Evolutionary conservation across 768 basidiomycete genomes (phyloP), one percentile per base, ranked within the genome.

Genomic region (Lactarius sp.): DNA sequence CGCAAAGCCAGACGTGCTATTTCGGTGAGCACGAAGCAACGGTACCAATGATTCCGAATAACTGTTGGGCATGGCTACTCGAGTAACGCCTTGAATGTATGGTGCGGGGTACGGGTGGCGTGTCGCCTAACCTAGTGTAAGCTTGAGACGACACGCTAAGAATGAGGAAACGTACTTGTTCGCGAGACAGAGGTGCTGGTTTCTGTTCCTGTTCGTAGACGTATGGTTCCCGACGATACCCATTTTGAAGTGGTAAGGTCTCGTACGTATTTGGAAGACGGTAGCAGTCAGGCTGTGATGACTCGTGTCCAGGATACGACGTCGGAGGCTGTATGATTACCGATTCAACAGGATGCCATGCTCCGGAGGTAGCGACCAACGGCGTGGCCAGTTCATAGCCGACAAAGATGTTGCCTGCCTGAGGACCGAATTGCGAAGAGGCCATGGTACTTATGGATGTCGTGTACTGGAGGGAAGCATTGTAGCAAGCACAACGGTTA

Each of bases 371-470:
- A 12, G 59, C 6, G 6, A 52, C 46, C 20, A 52, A 36, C 18
- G 64, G 59, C 8, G 64, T 6, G n/a, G 62, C 34, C 49, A 49
- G 52, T 56, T 65, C 64, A 52, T 60, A 65, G 22, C 64, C 59
- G 33, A 65, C 41, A 13, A 60, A n/a, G 36, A 56, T 37, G 9
- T 64, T 60, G 39, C 42, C 34, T 14, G 59, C 34, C 36, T 56
- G 64, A n/a, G 59, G 49, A 44, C 22, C 34, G 27, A 65, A 44
- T 36, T 60, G 64, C 18, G 64, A 56, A 31, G 64, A 56, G 4
- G 36, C 41, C 33, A 54, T 27, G 3, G 62, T 27, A n/a, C 52
- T 4, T 22, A 64, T 42, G 12, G 63, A 54, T 10, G 53, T 16
- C 4, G 63, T 27, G 42, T 56, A 60, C n/a, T 60, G 64, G 36